These are phyloP conservation scores for Hypoxylon crocopeplum DNA, from an alignment of 495 filamentous ascomycete genomes.

Conservation along the genomic window DNA sequence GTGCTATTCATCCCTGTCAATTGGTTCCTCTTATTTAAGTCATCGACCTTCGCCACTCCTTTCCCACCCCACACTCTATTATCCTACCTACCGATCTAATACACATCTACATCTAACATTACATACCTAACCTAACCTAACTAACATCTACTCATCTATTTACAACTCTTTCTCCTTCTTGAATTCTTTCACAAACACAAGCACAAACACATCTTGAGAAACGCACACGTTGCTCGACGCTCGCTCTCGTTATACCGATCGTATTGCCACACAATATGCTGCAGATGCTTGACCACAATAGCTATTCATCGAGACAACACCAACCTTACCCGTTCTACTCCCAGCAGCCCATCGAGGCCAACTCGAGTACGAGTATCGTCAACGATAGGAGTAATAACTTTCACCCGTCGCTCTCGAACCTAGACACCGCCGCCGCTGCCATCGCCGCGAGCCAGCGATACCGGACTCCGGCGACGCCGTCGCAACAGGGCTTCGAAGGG, in stretches of 20 bases:
- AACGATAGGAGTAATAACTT: slow-evolving; percentile 14
- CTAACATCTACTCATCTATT: background rate
- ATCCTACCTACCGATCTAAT: slow-evolving; percentile 24
- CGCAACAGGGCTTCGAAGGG: slow-evolving; percentile 28
- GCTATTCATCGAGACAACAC: slow-evolving; percentile 22
- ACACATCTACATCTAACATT: background rate
- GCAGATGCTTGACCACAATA: slow-evolving; percentile 37
- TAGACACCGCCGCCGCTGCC: slow-evolving; percentile 47
- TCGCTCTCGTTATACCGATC: slow-evolving; percentile 9
- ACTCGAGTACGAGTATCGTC: slow-evolving; percentile 18
- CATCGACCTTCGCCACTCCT: slow-evolving; percentile 32
- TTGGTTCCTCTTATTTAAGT: slow-evolving; percentile 27
- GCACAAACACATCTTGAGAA: slow-evolving; percentile 5
- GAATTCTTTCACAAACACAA: slow-evolving; percentile 9
- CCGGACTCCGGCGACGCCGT: slow-evolving; percentile 36
- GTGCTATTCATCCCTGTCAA: slow-evolving; percentile 11
- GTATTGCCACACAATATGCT: slow-evolving; percentile 36
- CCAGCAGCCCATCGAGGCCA: slow-evolving; percentile 21
- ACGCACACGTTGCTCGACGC: slow-evolving; percentile 8
- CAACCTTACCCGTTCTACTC: slow-evolving; percentile 25
- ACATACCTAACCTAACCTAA: background rate
- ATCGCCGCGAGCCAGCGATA: slow-evolving; percentile 39
- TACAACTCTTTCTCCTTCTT: background rate
- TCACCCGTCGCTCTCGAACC: slow-evolving; percentile 42
- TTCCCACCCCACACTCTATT: slow-evolving; percentile 31